phyloP scores from a whole-genome alignment of 805 yeast species.

The Ogataea allantospora region DNA sequence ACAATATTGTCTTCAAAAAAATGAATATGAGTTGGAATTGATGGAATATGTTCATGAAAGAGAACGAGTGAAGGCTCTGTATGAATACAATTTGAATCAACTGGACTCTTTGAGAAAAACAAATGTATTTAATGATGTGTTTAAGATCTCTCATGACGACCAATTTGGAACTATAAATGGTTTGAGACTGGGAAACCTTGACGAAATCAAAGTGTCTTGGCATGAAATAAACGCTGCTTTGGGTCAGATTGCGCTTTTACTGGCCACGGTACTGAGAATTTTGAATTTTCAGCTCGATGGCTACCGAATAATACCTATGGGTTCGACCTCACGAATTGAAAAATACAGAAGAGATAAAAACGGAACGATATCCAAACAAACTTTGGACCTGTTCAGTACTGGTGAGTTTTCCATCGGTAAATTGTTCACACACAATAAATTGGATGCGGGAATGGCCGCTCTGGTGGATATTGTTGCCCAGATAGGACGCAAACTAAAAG shows the following conservation, averaged over 20 bases:
- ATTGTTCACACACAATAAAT: constrained; percentile 66
- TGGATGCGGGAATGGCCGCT: constrained; percentile 82
- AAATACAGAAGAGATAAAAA: constrained; percentile 42
- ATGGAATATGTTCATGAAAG: constrained; percentile 50
- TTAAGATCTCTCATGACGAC: constrained; percentile 80
- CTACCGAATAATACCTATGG: constrained; percentile 75
- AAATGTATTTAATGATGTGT: constrained; percentile 81
- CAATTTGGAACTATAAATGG: constrained; percentile 87
- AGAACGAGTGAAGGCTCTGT: constrained; percentile 60
- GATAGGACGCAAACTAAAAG: constrained; percentile 44
- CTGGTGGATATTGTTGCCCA: constrained; percentile 59
- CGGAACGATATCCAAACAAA: constrained; percentile 31
- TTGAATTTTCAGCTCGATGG: constrained; percentile 54
- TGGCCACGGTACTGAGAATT: constrained; percentile 61
- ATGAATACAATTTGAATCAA: constrained; percentile 60
- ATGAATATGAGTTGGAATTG: constrained; percentile 54
- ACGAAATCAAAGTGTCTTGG: constrained; percentile 70
- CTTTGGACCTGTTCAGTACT: constrained; percentile 57
- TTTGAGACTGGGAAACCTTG: constrained; percentile 69
- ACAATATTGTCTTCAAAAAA: constrained; percentile 47
- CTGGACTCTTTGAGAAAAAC: constrained; percentile 69
- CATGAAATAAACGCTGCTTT: constrained; percentile 88
- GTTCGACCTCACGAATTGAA: constrained; percentile 77
- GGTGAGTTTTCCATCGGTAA: constrained; percentile 75
- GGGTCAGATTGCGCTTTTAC: constrained; percentile 74